phyloP scores from a whole-genome alignment of 2,329 filamentous ascomycete genomes.

The Fusarium devonianum region DNA sequence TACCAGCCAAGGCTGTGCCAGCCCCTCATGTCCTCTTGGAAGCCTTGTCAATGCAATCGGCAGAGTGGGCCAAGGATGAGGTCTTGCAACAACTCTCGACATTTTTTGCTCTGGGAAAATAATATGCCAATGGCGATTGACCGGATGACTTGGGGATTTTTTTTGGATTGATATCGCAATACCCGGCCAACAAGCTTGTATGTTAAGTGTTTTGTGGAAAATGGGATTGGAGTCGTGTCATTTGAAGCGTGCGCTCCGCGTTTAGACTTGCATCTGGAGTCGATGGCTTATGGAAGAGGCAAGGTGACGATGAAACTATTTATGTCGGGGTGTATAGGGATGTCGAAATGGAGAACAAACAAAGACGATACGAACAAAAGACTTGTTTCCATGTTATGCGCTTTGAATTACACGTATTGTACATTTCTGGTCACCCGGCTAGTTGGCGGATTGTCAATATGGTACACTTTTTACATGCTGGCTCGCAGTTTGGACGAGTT shows the following conservation, averaged over 20 bases:
- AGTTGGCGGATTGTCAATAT: constrained; percentile 37
- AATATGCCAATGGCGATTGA: constrained; percentile 18
- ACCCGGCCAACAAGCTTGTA: constrained; percentile 37
- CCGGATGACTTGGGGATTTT: not conserved
- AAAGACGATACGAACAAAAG: constrained; percentile 36
- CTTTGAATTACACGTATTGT: constrained; percentile 43
- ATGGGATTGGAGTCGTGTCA: constrained; percentile 38
- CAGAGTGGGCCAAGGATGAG: constrained; percentile 68
- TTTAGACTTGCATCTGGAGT: constrained; percentile 44
- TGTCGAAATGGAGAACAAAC: constrained; percentile 38
- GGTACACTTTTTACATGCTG: constrained; percentile 38
- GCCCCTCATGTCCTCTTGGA: constrained; percentile 72
- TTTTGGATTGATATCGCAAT: constrained; percentile 34
- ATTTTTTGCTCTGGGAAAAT: constrained; percentile 60
- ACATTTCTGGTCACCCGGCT: constrained; percentile 36
- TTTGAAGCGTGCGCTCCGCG: constrained; percentile 40
- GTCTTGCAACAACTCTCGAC: constrained; percentile 73
- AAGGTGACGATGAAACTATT: constrained; percentile 34
- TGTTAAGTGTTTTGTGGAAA: constrained; percentile 42
- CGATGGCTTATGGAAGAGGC: constrained; percentile 37
- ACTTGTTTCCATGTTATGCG: constrained; percentile 34
- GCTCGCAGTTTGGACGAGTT: not conserved
- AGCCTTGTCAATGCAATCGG: constrained; percentile 69
- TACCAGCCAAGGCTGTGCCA: constrained; percentile 70
- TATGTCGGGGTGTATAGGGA: constrained; percentile 37